A percentile compares a stretch with the other conserved stretches of the same genome.
Conservation (phyloP, 495 filamentous ascomycete genomes). For the Xylaria curta region DNA sequence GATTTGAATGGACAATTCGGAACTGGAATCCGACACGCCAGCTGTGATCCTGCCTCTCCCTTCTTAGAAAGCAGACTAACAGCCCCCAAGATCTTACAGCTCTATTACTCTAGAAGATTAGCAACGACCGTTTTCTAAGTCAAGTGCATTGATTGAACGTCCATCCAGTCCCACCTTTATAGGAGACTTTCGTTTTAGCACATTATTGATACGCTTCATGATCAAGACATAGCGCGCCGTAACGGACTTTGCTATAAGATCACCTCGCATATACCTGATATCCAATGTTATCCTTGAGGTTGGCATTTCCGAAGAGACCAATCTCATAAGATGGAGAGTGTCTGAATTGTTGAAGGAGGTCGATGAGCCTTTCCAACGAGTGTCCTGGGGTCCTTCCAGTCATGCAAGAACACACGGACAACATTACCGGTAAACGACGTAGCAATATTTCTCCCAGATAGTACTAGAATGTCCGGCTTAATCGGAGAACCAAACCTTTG, state of each 20-base stretch:
- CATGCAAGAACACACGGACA: too few relatives aligned
- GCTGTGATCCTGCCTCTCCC: conserved; percentile 28
- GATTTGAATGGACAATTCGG: too few relatives aligned
- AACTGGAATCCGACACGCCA: too few relatives aligned
- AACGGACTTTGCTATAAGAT: conserved; percentile 30
- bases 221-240: conserved; percentile 37
- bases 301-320: conserved; percentile 20
- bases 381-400: too few relatives aligned
- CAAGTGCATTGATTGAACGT: conserved; percentile 42
- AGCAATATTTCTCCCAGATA: background rate
- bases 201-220: conserved; percentile 44
- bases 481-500: background rate
- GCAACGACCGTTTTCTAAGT: conserved; percentile 47
- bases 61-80: conserved; percentile 22
- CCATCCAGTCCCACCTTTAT: conserved; percentile 37
- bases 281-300: conserved; percentile 48
- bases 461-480: background rate
- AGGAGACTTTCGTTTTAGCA: conserved; percentile 42
- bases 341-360: conserved; percentile 13
- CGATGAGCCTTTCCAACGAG: conserved; percentile 20
- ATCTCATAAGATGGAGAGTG: background rate
- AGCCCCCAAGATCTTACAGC: conserved; percentile 40
- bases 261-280: conserved; percentile 38
- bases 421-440: too few relatives aligned
- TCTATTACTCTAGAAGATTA: conserved; percentile 57